These are phyloP conservation scores for Psilocybe mexicana DNA, from an alignment of 1,284 basidiomycete species.

Conservation along the genomic window DNA sequence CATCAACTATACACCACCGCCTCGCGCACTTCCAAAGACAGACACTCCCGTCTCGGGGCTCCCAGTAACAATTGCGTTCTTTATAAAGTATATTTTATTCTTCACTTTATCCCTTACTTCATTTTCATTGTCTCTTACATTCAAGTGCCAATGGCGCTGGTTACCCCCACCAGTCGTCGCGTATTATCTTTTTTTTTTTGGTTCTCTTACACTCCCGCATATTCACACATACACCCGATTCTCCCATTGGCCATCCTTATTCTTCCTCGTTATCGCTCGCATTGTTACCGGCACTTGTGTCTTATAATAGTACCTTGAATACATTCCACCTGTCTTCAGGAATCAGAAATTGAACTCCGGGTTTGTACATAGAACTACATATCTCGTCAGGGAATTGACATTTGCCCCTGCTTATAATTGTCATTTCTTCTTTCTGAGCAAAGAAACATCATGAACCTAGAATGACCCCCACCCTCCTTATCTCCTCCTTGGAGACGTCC, in stretches of 20 bases:
- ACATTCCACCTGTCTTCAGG: conserved; percentile 20
- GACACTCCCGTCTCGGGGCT: conserved; percentile 31
- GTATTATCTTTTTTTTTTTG: conserved; percentile 28
- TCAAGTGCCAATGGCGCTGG: conserved; percentile 24
- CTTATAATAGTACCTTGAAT: conserved; percentile 23
- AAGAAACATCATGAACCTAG: background rate
- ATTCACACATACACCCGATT: conserved; percentile 13
- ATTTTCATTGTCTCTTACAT: conserved; percentile 26
- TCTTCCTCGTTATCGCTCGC: conserved; percentile 21
- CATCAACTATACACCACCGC: conserved; percentile 30
- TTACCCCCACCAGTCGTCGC: conserved; percentile 30
- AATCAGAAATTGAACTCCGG: background rate
- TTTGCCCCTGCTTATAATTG: background rate
- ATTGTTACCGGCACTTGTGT: conserved; percentile 27
- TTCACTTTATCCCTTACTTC: conserved; percentile 63
- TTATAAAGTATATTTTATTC: conserved; percentile 73
- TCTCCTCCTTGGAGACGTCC: conserved; percentile 11
- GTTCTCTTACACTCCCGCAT: conserved; percentile 15
- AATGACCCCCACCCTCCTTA: background rate
- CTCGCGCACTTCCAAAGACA: conserved; percentile 43
- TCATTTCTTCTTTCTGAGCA: background rate
- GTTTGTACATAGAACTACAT: background rate
- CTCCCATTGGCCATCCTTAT: conserved; percentile 25
- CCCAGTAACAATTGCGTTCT: conserved; percentile 41
- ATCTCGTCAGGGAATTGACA: background rate